These are phyloP conservation scores for Hypoxylon sp. DNA, from an alignment of 2,329 filamentous ascomycete species.

Conservation along the genomic window DNA sequence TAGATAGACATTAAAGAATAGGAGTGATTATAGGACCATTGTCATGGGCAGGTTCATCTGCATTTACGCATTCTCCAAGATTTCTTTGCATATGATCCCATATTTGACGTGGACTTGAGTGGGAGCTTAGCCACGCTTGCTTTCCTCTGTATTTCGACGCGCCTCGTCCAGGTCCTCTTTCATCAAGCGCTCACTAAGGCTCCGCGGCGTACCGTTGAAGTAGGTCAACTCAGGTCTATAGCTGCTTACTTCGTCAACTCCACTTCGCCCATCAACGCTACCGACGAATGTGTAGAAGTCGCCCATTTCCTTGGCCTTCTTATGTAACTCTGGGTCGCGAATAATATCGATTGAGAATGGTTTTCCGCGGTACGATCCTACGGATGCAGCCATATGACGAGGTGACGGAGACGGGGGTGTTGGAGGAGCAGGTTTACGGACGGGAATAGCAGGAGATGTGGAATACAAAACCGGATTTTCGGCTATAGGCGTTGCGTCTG, in stretches of 20 bases:
- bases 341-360: slow-evolving; percentile 68
- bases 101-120: background rate
- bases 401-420: slow-evolving; percentile 54
- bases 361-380: slow-evolving; percentile 69
- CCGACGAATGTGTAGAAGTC: slow-evolving; percentile 67
- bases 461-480: slow-evolving; percentile 55
- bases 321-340: slow-evolving; percentile 64
- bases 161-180: slow-evolving; percentile 62
- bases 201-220: slow-evolving; percentile 62
- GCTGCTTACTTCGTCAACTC: slow-evolving; percentile 63
- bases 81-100: background rate
- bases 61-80: slow-evolving; percentile 10
- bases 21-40: slow-evolving; percentile 14
- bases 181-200: slow-evolving; percentile 65
- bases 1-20: slow-evolving; percentile 29
- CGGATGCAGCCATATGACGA: slow-evolving; percentile 58
- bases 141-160: slow-evolving; percentile 37
- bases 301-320: slow-evolving; percentile 64
- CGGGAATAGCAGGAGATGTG: slow-evolving; percentile 62
- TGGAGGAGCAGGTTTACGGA: slow-evolving; percentile 53
- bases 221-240: slow-evolving; percentile 58
- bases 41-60: slow-evolving; percentile 1
- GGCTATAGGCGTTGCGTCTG: slow-evolving; percentile 35
- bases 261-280: slow-evolving; percentile 66
- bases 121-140: slow-evolving; percentile 18